phyloP scores from a whole-genome alignment of 1,139 yeast genomes.

The Hemisphaericaspora xylofermentans region DNA sequence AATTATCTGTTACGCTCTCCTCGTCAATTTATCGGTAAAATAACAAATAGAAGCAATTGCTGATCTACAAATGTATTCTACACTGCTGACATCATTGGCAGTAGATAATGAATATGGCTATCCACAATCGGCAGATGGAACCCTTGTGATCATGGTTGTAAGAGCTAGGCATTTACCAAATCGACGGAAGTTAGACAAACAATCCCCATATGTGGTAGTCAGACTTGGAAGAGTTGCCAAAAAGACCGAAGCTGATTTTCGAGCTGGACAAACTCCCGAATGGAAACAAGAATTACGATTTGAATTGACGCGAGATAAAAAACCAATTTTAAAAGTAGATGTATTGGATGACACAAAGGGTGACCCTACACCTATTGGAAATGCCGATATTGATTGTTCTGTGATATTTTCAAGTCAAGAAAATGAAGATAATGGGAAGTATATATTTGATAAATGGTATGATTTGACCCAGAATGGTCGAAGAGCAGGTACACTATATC shows the following conservation, averaged over 20 bases:
- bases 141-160: slow-evolving; percentile 45
- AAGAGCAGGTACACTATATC: slow-evolving; percentile 83
- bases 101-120: neutral
- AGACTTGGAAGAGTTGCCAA: slow-evolving; percentile 80
- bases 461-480: slow-evolving; percentile 64
- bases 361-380: slow-evolving; percentile 86
- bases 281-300: slow-evolving; percentile 83
- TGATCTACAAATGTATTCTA: slow-evolving; percentile 5
- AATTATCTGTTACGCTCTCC: no score
- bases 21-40: no score
- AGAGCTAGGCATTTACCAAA: slow-evolving; percentile 78
- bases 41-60: no score
- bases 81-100: neutral
- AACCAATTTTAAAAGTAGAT: slow-evolving; percentile 64
- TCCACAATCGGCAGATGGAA: slow-evolving; percentile 46
- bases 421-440: slow-evolving; percentile 68
- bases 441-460: slow-evolving; percentile 75
- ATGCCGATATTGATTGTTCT: slow-evolving; percentile 72
- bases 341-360: slow-evolving; percentile 85
- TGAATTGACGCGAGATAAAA: slow-evolving; percentile 59
- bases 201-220: slow-evolving; percentile 81
- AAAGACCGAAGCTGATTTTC: slow-evolving; percentile 65
- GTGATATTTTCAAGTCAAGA: slow-evolving; percentile 53
- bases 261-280: slow-evolving; percentile 91
- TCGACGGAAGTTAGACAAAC: slow-evolving; percentile 79